A percentile compares a stretch with the other conserved stretches of the same genome.
Evolutionary conservation across 2,329 filamentous ascomycete genomes (phyloP).

Genomic region (Exophiala sideris): DNA sequence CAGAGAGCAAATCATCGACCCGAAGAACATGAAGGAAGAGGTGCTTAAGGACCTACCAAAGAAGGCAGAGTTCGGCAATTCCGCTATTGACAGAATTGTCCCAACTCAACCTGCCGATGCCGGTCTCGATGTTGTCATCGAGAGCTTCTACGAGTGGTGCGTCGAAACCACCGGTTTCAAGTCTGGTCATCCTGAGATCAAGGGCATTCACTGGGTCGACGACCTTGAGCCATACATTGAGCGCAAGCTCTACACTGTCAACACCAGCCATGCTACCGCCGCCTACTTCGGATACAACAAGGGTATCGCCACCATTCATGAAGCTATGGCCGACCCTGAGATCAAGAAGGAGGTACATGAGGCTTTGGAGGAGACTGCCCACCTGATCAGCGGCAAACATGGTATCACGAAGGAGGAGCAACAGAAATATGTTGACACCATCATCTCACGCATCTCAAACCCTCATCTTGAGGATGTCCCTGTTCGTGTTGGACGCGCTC

Average conservation of each 20-base stretch:
- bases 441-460: conserved; percentile 90
- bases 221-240: conserved; percentile 94
- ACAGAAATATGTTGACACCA: conserved; percentile 82
- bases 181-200: conserved; percentile 66
- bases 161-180: conserved; percentile 86
- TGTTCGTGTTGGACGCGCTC: conserved; percentile 91
- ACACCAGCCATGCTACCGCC: conserved; percentile 93
- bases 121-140: conserved; percentile 87
- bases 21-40: conserved; percentile 66
- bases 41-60: conserved; percentile 56
- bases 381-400: conserved; percentile 83
- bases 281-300: conserved; percentile 91
- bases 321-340: conserved; percentile 75
- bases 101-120: conserved; percentile 78
- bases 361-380: conserved; percentile 79
- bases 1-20: conserved; percentile 72
- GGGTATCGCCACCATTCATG: conserved; percentile 83
- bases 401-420: conserved; percentile 72
- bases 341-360: conserved; percentile 77
- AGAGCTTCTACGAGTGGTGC: conserved; percentile 99
- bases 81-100: conserved; percentile 96
- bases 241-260: conserved; percentile 99
- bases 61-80: conserved; percentile 91
- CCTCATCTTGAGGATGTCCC: conserved; percentile 75
- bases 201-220: conserved; percentile 90